phyloP scores from a whole-genome alignment of 257 asterid species.

The Jaltomata sinuosa region DNA sequence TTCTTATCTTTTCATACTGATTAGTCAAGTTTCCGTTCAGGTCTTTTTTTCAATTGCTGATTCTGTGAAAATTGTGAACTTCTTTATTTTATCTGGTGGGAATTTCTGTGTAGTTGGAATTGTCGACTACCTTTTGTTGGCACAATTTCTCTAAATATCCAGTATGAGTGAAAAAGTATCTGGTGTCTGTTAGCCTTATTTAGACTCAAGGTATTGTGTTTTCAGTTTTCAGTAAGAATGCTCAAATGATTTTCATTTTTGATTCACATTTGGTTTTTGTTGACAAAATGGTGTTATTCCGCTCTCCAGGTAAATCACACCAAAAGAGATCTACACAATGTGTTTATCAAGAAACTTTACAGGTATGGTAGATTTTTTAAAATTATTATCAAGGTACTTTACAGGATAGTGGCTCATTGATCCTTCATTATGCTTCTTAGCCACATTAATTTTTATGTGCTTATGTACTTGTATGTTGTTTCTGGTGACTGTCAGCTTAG shows the following conservation, averaged over 20 bases:
- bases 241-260: background rate
- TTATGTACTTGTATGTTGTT: background rate
- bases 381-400: too few species aligned
- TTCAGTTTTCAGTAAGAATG: too few species aligned
- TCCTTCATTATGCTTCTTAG: background rate
- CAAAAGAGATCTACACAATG: slow-evolving; percentile 79
- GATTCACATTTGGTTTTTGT: background rate
- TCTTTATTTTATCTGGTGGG: background rate
- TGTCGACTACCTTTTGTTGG: background rate
- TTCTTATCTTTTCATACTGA: background rate
- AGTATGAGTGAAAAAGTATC: background rate
- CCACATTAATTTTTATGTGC: background rate
- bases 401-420: slow-evolving; percentile 17
- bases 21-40: background rate
- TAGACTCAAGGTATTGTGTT: too few species aligned
- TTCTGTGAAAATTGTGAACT: background rate
- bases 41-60: background rate
- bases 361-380: slow-evolving; percentile 42
- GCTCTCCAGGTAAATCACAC: slow-evolving; percentile 71
- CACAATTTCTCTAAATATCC: background rate
- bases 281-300: slow-evolving; percentile 2
- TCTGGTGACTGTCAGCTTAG: background rate
- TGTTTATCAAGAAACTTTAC: slow-evolving; percentile 57
- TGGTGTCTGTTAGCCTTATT: too few species aligned
- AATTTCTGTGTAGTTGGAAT: background rate